Conservation (phyloP, 352 stramenopile species). For the Globisporangium middletonii region DNA sequence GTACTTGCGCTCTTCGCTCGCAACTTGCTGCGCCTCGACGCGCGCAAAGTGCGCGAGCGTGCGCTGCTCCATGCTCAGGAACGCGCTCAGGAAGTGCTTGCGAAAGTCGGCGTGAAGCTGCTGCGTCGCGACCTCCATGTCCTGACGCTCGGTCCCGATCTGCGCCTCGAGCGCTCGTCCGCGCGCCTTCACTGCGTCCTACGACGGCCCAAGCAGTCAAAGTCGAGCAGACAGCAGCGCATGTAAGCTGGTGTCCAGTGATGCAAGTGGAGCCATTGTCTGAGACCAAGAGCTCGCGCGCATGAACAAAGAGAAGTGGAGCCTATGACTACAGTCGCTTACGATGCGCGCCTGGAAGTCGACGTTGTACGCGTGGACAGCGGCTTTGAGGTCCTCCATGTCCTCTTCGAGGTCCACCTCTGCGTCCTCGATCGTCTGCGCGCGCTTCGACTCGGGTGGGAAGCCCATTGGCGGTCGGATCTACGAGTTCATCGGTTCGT, state of each 20-base stretch:
- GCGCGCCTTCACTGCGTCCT: constrained; percentile 69
- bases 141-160: constrained; percentile 44
- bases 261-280: too few relatives aligned
- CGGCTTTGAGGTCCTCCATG: constrained; percentile 77
- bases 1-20: constrained; percentile 39
- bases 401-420: constrained; percentile 72
- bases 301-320: too few relatives aligned
- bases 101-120: constrained; percentile 36
- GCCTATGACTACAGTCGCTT: constrained; percentile 4
- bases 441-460: constrained; percentile 64
- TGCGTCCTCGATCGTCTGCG: constrained; percentile 60
- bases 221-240: background rate
- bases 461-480: constrained; percentile 59
- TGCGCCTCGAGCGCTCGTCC: constrained; percentile 44
- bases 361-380: constrained; percentile 77
- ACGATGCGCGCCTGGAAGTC: constrained; percentile 80
- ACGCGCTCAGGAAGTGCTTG: constrained; percentile 43
- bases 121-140: constrained; percentile 54
- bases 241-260: background rate
- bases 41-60: constrained; percentile 53
- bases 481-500: constrained; percentile 10
- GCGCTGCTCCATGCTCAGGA: constrained; percentile 50
- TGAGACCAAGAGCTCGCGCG: too few relatives aligned
- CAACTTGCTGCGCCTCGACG: constrained; percentile 46
- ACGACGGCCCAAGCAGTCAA: background rate